A percentile compares a stretch with the other conserved stretches of the same genome.
phyloP scores from a whole-genome alignment of 441 rosid genomes.

The Bruguiera hainesii region DNA sequence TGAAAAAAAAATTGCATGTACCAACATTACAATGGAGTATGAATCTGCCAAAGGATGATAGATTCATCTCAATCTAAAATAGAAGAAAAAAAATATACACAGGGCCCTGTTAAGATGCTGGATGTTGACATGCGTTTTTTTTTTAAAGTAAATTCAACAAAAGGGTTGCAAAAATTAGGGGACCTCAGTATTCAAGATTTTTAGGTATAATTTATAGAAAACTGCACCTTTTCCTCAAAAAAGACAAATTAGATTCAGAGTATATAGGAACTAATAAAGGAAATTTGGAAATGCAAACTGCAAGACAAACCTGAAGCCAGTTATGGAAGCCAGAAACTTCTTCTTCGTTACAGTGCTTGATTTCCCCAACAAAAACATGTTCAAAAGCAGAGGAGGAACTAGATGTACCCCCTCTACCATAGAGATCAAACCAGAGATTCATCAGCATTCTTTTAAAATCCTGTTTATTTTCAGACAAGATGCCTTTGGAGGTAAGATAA shows the following conservation, averaged over 20 bases:
- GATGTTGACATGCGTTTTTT: background rate
- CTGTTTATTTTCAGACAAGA: conserved; percentile 51
- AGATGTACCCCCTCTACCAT: conserved; percentile 78
- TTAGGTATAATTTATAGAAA: background rate
- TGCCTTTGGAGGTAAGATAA: conserved; percentile 54
- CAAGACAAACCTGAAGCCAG: conserved; percentile 81
- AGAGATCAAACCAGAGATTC: conserved; percentile 80
- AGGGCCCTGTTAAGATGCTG: no score
- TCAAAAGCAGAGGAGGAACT: conserved; percentile 94
- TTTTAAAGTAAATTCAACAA: background rate
- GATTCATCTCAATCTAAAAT: no score
- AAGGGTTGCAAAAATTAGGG: background rate
- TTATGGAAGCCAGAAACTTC: conserved; percentile 95
- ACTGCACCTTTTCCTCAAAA: background rate
- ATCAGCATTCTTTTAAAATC: conserved; percentile 69
- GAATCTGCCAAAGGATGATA: no score
- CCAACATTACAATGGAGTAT: no score
- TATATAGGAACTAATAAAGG: background rate
- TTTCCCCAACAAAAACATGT: conserved; percentile 97
- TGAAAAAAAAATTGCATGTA: no score
- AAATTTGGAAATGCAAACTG: background rate
- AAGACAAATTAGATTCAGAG: background rate
- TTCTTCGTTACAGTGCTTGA: conserved; percentile 63
- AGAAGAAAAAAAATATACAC: no score
- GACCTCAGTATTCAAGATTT: background rate